Percentiles rank a stretch among this genome's conserved stretches.
Evolutionary conservation across 2,329 filamentous ascomycete genomes (phyloP).

Genomic region (Thelonectria rubi): DNA sequence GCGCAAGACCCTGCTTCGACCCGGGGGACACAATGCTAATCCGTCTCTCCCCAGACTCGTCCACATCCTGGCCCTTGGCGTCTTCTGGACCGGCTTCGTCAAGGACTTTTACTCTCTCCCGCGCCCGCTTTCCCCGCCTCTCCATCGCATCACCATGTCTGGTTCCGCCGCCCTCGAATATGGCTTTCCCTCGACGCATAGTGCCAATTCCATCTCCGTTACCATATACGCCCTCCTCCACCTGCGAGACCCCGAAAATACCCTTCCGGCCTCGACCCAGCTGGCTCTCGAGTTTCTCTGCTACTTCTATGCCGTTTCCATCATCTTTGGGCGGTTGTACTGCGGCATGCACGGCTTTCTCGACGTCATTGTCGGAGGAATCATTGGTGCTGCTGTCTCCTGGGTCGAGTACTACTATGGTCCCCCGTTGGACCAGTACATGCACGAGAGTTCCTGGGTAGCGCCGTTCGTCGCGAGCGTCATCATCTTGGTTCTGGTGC

Average conservation of each 20-base stretch:
- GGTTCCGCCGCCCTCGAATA: slow-evolving; percentile 95
- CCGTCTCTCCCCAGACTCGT: slow-evolving; percentile 61
- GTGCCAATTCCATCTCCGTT: slow-evolving; percentile 95
- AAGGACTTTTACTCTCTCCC: slow-evolving; percentile 96
- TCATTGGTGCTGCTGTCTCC: slow-evolving; percentile 75
- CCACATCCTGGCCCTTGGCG: slow-evolving; percentile 79
- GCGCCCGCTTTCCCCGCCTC: slow-evolving; percentile 87
- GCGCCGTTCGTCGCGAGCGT: slow-evolving; percentile 71
- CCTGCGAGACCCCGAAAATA: slow-evolving; percentile 71
- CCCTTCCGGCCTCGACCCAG: slow-evolving; percentile 66
- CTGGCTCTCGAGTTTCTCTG: slow-evolving; percentile 72
- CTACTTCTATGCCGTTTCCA: slow-evolving; percentile 88
- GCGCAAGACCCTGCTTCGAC: slow-evolving; percentile 1
- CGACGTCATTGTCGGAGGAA: slow-evolving; percentile 84
- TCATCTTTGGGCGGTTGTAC: slow-evolving; percentile 90
- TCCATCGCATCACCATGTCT: slow-evolving; percentile 97
- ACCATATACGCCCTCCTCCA: slow-evolving; percentile 83
- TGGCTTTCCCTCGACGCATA: slow-evolving; percentile 96
- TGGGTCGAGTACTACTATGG: slow-evolving; percentile 68
- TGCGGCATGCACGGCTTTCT: slow-evolving; percentile 99
- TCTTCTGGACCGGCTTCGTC: slow-evolving; percentile 90
- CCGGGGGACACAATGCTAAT: slow-evolving; percentile 31
- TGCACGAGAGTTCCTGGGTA: slow-evolving; percentile 71
- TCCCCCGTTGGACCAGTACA: slow-evolving; percentile 72
- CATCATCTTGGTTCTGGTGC: slow-evolving; percentile 77